Percentiles rank a stretch among this genome's conserved stretches.
Conservation (phyloP, 1,284 basidiomycete genomes). For the Cutaneotrichosporon sp. region DNA sequence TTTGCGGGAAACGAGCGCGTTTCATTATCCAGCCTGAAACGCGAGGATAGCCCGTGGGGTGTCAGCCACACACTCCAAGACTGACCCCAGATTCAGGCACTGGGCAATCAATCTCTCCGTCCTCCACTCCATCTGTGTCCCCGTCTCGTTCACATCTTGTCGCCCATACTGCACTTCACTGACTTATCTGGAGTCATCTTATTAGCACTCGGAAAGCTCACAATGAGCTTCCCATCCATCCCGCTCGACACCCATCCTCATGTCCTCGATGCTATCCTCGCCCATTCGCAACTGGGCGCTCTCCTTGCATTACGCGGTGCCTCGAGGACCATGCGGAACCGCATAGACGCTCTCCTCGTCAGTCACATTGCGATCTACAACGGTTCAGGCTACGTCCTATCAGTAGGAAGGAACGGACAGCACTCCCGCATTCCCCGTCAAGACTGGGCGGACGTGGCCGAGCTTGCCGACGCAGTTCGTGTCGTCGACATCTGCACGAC, state of each 20-base stretch:
- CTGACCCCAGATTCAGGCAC: too few species aligned
- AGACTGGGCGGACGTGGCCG: background rate
- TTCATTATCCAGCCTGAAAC: too few species aligned
- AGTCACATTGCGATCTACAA: background rate
- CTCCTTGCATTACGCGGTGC: background rate
- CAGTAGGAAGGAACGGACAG: background rate
- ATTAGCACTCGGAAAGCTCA: too few species aligned
- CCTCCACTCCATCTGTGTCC: too few species aligned
- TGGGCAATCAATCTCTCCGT: too few species aligned
- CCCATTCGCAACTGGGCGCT: background rate
- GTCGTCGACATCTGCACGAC: too few species aligned
- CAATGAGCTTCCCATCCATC: background rate
- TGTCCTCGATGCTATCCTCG: background rate
- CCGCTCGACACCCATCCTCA: background rate
- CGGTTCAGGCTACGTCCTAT: background rate
- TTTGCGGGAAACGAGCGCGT: too few species aligned
- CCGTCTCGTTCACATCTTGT: too few species aligned
- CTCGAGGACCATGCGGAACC: background rate
- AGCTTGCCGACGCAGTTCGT: background rate
- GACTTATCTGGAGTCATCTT: too few species aligned
- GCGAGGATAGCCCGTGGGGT: too few species aligned
- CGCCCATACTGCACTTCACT: background rate
- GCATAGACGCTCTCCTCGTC: background rate
- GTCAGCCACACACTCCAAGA: too few species aligned
- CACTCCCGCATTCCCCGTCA: background rate